Conservation (phyloP, 371 early-diverging fungal species). For the Lichtheimia hyalospora region DNA sequence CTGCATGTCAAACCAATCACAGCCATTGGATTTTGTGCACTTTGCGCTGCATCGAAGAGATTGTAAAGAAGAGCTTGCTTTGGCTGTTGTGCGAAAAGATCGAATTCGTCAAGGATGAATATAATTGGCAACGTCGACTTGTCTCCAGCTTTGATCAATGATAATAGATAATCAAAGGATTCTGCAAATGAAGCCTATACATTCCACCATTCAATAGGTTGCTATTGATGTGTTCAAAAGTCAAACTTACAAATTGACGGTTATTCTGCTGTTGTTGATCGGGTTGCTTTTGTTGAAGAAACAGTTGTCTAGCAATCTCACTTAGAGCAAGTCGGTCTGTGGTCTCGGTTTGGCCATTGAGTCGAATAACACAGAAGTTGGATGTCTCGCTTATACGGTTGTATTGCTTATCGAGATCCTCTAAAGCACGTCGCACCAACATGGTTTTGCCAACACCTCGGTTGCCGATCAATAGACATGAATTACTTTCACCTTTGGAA, state of each 20-base stretch:
- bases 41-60: constrained; percentile 89
- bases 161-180: constrained; percentile 61
- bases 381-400: constrained; percentile 21
- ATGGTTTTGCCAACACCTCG: constrained; percentile 73
- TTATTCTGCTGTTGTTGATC: constrained; percentile 15
- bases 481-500: constrained; percentile 72
- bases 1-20: constrained; percentile 86
- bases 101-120: constrained; percentile 90
- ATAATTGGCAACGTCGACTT: constrained; percentile 67
- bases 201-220: too few relatives aligned
- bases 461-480: constrained; percentile 74
- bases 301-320: constrained; percentile 82
- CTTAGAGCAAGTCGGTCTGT: constrained; percentile 80
- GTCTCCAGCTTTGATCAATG: constrained; percentile 60
- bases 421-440: constrained; percentile 42
- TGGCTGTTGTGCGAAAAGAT: constrained; percentile 84
- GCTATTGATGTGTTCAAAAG: too few relatives aligned
- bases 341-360: constrained; percentile 83
- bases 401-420: constrained; percentile 29
- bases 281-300: constrained; percentile 26
- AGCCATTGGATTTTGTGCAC: constrained; percentile 78
- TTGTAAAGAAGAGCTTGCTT: constrained; percentile 91
- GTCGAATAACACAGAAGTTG: constrained; percentile 65
- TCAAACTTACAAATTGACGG: constrained; percentile 19
- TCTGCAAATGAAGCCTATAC: constrained; percentile 65